Percentiles rank a stretch among this genome's conserved stretches.
These are phyloP conservation scores for Pyrus bretschneideri DNA, from an alignment of 306 rosid species.

Conservation along the genomic window DNA sequence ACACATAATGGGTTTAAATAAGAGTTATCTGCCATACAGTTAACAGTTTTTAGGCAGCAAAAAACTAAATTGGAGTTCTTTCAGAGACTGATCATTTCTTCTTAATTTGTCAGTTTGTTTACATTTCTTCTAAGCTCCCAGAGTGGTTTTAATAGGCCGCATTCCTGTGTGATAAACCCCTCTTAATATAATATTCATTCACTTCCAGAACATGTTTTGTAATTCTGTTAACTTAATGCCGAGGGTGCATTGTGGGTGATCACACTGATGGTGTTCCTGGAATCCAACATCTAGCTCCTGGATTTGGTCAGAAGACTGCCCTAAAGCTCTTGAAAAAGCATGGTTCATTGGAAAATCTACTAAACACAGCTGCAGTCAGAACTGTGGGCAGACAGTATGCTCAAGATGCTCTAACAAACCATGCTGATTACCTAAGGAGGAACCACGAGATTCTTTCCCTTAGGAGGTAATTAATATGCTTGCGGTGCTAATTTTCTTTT, in stretches of 20 bases:
- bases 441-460: conserved; percentile 77
- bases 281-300: conserved; percentile 82
- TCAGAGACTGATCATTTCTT: background rate
- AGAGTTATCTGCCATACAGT: background rate
- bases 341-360: conserved; percentile 71
- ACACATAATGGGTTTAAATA: no score
- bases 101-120: background rate
- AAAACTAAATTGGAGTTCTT: background rate
- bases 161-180: background rate
- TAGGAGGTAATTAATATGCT: conserved; percentile 43
- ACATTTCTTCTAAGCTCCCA: background rate
- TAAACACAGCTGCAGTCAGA: conserved; percentile 67
- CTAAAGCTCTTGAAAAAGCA: conserved; percentile 78
- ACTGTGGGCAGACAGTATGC: conserved; percentile 87
- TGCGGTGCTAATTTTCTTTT: background rate
- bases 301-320: conserved; percentile 90
- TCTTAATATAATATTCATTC: background rate
- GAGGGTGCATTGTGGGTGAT: conserved; percentile 86
- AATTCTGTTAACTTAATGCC: conserved; percentile 13
- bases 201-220: background rate
- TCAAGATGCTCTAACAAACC: conserved; percentile 72
- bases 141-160: background rate
- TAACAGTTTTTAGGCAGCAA: background rate
- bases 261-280: conserved; percentile 93
- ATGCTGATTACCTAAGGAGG: conserved; percentile 67